Percentiles rank a stretch among this genome's conserved stretches.
Evolutionary conservation across 2,329 filamentous ascomycete species (phyloP).

Genomic region (Xylariales sp.): DNA sequence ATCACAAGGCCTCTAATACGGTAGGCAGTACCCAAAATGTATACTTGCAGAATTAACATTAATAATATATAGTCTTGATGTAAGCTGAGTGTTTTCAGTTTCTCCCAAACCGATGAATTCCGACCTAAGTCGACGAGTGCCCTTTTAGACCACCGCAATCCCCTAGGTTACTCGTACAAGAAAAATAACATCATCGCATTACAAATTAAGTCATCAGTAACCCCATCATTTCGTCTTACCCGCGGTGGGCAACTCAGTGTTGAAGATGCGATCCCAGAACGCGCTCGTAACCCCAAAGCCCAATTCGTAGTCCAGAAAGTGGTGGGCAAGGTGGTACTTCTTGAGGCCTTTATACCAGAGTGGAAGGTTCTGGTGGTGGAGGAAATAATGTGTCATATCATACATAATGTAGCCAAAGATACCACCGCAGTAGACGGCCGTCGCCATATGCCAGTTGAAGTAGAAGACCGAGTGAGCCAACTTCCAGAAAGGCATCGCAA

Average conservation of each 20-base stretch:
- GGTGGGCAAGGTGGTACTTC: constrained; percentile 97
- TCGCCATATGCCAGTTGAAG: constrained; percentile 85
- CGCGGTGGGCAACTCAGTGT: constrained; percentile 76
- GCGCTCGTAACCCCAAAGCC: constrained; percentile 96
- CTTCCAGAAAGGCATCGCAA: constrained; percentile 93
- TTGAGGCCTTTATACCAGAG: constrained; percentile 91
- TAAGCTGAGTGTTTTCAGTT: constrained; percentile 31
- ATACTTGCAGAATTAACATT: constrained; percentile 30
- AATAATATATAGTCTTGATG: constrained; percentile 27
- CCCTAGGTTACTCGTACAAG: constrained; percentile 30
- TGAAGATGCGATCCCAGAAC: constrained; percentile 95
- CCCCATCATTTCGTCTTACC: constrained; percentile 51
- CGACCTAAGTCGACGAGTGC: constrained; percentile 4
- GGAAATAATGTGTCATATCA: constrained; percentile 97
- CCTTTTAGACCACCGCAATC: constrained; percentile 12
- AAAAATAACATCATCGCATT: constrained; percentile 17
- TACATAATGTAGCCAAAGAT: constrained; percentile 97
- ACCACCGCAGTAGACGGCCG: constrained; percentile 85
- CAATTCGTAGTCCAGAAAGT: constrained; percentile 98
- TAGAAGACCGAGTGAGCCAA: constrained; percentile 84
- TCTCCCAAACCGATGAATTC: constrained; percentile 19
- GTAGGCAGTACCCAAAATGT: not conserved
- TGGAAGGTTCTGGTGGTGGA: constrained; percentile 93
- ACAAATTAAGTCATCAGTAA: constrained; percentile 6
- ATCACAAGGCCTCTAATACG: too few species aligned